Evolutionary conservation across 2,329 filamentous ascomycete species (phyloP).

Genomic region (Alternaria angustiovoidea): DNA sequence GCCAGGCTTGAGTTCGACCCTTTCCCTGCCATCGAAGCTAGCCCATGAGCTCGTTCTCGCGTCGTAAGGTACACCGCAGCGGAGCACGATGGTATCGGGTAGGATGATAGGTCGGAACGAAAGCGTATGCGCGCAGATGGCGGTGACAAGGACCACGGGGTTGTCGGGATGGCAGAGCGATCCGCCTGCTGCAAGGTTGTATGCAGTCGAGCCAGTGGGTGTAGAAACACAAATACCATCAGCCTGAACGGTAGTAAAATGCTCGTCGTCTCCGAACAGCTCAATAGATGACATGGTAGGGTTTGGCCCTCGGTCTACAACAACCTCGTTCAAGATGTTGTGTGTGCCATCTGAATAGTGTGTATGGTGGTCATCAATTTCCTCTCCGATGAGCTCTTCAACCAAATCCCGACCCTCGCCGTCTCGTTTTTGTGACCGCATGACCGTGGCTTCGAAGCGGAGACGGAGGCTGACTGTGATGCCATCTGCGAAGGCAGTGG

Average conservation of each 20-base stretch:
- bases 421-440: constrained; percentile 71
- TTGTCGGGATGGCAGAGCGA: constrained; percentile 96
- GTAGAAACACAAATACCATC: constrained; percentile 95
- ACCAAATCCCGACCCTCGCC: constrained; percentile 65
- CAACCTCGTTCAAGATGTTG: constrained; percentile 96
- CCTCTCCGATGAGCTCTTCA: constrained; percentile 88
- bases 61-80: constrained; percentile 93
- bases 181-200: constrained; percentile 94
- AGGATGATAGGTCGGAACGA: constrained; percentile 97
- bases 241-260: constrained; percentile 91
- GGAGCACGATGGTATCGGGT: constrained; percentile 92
- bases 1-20: constrained; percentile 75
- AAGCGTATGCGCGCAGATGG: constrained; percentile 93
- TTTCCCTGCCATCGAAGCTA: constrained; percentile 93
- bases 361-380: constrained; percentile 82
- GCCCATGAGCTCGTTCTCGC: constrained; percentile 91
- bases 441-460: constrained; percentile 91
- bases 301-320: constrained; percentile 92
- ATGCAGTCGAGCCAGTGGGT: constrained; percentile 92
- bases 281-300: constrained; percentile 93
- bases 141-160: constrained; percentile 91
- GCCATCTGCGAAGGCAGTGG: constrained; percentile 77
- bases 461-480: constrained; percentile 87
- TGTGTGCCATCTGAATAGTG: constrained; percentile 84
- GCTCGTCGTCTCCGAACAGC: constrained; percentile 92